Evolutionary conservation across 139 green algal genomes (phyloP), one percentile per base, ranked within the genome.

Genomic region (Deuterostichococcus epilithicus): DNA sequence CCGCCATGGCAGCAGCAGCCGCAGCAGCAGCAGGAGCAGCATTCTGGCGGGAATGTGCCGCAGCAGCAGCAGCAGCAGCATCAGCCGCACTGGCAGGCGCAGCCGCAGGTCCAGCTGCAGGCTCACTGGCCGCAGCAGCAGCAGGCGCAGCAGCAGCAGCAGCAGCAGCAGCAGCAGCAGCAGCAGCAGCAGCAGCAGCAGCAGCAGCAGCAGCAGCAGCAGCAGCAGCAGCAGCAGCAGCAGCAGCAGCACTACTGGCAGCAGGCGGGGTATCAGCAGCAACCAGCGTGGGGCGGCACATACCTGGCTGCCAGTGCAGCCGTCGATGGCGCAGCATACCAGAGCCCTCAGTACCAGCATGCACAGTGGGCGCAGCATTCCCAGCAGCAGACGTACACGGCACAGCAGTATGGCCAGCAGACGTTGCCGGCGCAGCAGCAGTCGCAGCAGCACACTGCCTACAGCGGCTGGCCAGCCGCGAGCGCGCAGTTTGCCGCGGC

Each of bases 131-230:
- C 70, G 10, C 73, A 78, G 63, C 74, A 73, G n/a, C 38, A 63
- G 63, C 47, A 67, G 3, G 32, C 45, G 10, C 25, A 23, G 35
- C 25, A 25, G 3, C 36, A 8, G n/a, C n/a, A n/a, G n/a, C n/a
- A n/a, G n/a, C n/a, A n/a, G n/a, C n/a, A n/a, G n/a, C n/a, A n/a
- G n/a, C n/a, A n/a, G n/a, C n/a, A n/a, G n/a, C n/a, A 34, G 38
- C 38, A 30, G 44, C 45, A 36, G 32, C 2, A 25, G 37, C 35
- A 1, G 28, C 8, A 72, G 36, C n/a, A 28, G 1, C n/a, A 33
- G 34, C 68, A 75, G 68, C 23, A 70, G n/a, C 75, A 76, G 18
- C 52, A 65, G 68, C 76, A 45, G 35, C 35, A 73, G 34, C 68
- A 73, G 35, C n/a, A 6, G 35, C 34, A 13, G 68, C 2, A 6